Percentiles rank a stretch among this genome's conserved stretches.
phyloP scores from a whole-genome alignment of 192 early-diverging fungal genomes.

The Coemansia guatemalensis region DNA sequence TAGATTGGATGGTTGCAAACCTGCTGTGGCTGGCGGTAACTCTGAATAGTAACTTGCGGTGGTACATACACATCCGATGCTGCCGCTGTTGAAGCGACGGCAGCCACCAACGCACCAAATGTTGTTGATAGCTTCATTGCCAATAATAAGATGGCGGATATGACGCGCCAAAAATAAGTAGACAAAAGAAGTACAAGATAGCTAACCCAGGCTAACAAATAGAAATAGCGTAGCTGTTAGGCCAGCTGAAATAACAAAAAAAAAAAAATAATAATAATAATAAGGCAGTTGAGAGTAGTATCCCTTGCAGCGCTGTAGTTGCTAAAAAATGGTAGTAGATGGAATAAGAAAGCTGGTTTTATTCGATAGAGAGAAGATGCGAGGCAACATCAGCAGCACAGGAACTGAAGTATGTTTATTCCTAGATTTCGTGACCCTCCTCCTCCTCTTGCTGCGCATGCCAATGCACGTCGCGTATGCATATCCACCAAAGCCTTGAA shows the following conservation, averaged over 20 bases:
- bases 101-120: slow-evolving; percentile 2
- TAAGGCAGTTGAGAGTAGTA: no score
- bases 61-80: slow-evolving; percentile 7
- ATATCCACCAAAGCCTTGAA: no score
- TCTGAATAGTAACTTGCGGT: slow-evolving; percentile 14
- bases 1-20: slow-evolving; percentile 65
- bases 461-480: no score
- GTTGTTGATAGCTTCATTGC: slow-evolving; percentile 7
- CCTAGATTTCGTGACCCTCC: no score
- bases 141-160: no score
- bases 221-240: background rate
- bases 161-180: no score
- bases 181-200: no score
- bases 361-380: background rate
- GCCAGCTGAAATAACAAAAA: slow-evolving; percentile 3
- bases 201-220: background rate
- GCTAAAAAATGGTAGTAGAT: no score
- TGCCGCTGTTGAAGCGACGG: slow-evolving; percentile 1
- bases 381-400: no score
- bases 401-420: no score
- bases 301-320: no score
- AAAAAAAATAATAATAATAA: slow-evolving; percentile 6
- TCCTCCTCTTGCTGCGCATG: no score
- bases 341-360: background rate
- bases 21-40: slow-evolving; percentile 20